phyloP scores from a whole-genome alignment of 192 early-diverging fungal genomes.

The Backusella tarrabulga region DNA sequence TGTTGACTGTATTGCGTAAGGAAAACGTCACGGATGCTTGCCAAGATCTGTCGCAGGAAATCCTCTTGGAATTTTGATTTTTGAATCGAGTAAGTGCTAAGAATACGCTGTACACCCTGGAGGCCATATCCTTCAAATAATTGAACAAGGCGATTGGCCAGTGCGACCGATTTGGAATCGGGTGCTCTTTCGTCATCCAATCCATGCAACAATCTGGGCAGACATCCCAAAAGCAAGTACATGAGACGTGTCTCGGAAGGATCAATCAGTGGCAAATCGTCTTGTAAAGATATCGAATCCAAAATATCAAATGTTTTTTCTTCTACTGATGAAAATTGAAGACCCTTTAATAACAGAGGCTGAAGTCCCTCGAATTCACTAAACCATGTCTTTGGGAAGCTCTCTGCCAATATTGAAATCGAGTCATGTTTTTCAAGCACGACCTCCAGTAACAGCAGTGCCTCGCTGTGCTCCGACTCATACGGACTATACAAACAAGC shows the following conservation, averaged over 20 bases:
- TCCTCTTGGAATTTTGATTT: slow-evolving; percentile 68
- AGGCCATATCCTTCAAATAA: slow-evolving; percentile 51
- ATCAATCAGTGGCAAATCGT: slow-evolving; percentile 64
- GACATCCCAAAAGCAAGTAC: slow-evolving; percentile 63
- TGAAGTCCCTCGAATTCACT: slow-evolving; percentile 75
- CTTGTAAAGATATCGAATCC: slow-evolving; percentile 52
- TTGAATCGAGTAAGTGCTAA: slow-evolving; percentile 62
- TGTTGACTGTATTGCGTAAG: slow-evolving; percentile 58
- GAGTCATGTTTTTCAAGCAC: slow-evolving; percentile 54
- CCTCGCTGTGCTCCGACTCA: slow-evolving; percentile 77
- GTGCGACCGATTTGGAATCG: slow-evolving; percentile 45
- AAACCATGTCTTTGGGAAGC: slow-evolving; percentile 74
- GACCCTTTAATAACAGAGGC: slow-evolving; percentile 68
- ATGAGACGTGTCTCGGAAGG: slow-evolving; percentile 50
- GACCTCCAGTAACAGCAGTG: slow-evolving; percentile 61
- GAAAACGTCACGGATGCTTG: slow-evolving; percentile 57
- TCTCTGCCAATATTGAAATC: slow-evolving; percentile 48
- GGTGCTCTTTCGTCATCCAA: slow-evolving; percentile 54
- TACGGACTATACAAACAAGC: slow-evolving; percentile 70
- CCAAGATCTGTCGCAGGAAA: slow-evolving; percentile 69
- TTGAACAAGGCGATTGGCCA: slow-evolving; percentile 48
- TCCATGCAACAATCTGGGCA: slow-evolving; percentile 67
- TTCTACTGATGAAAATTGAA: slow-evolving; percentile 58
- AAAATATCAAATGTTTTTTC: slow-evolving; percentile 56
- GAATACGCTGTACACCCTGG: slow-evolving; percentile 48